Evolutionary conservation across 495 filamentous ascomycete species (phyloP), one percentile per base, ranked within the genome.

Genomic region (Penicillium bovifimosum): DNA sequence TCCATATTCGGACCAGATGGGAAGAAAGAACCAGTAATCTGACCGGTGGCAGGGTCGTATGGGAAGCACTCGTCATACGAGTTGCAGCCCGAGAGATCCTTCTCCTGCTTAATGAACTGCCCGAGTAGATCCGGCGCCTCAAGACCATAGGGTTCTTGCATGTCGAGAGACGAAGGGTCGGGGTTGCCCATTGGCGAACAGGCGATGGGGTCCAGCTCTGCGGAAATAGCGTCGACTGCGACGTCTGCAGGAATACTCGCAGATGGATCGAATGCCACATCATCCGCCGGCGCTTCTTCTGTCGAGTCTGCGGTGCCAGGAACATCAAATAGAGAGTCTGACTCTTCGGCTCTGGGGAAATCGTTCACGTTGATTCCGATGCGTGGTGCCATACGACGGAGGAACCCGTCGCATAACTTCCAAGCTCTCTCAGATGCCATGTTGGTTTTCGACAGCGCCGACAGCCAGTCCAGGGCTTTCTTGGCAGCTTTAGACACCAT

Each of bases 391-490:
- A 77, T 67, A n/a, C 68, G 72, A 14, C 67, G 64, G 6, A 81
- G 58, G 35, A 79, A 67, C 17, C 69, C 65, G 43, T 78, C 73
- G 41, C 77, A 80, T 5, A 80, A 68, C 39, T 71, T 74, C 64
- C 73, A 80, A 35, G 79, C 78, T 54, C 74, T 67, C 47, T 76
- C 64, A 1, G 80, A 76, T 5, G 71, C 65, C 20, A 71, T 60
- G 47, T 67, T 81, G 26, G 70, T 66, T 33, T 60, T 67, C 17
- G 77, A 72, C 53, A 83, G 67, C 4, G 69, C 61, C 20, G 62
- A 58, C 1, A 84, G 61, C 80, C 81, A 84, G 40, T 71, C 66
- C 11, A 82, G 58, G 10, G 79, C 69, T 47, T 80, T 81, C 50
- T 77, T 81, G 6, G 77, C 69, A 8, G 80, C 78, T 26, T 74